phyloP scores from a whole-genome alignment of 2,329 filamentous ascomycete genomes.

The Colletotrichum eleusines region DNA sequence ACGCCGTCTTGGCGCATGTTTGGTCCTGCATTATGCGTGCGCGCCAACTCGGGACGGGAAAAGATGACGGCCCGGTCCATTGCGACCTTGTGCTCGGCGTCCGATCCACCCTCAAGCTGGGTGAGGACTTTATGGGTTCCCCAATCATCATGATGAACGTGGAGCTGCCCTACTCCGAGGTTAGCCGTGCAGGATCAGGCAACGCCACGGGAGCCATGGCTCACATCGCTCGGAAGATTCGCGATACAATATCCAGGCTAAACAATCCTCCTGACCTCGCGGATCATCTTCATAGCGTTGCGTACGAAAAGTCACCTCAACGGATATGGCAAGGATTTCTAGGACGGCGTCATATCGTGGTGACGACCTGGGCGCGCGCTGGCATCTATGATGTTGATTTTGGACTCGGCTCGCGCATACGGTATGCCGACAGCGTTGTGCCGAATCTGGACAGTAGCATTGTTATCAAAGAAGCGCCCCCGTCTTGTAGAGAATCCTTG shows the following conservation, averaged over 20 bases:
- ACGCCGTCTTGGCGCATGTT: not conserved
- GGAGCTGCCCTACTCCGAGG: not conserved
- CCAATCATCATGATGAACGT: not conserved
- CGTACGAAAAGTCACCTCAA: not conserved
- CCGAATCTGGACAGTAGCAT: not conserved
- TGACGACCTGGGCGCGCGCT: not conserved
- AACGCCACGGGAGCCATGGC: not conserved
- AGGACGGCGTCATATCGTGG: not conserved
- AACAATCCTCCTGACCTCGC: not conserved
- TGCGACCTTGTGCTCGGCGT: not conserved
- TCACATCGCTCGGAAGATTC: not conserved
- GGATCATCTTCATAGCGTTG: not conserved
- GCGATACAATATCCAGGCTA: not conserved
- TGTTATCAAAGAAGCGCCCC: not conserved
- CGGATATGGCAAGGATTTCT: not conserved
- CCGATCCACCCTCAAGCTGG: not conserved
- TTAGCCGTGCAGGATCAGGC: not conserved
- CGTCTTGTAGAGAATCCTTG: not conserved
- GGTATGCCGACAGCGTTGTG: not conserved
- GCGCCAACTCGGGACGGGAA: not conserved
- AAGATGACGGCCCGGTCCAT: not conserved
- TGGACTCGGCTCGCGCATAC: not conserved
- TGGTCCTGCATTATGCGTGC: not conserved
- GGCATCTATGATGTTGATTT: not conserved
- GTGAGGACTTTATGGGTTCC: not conserved